Evolutionary conservation across 1,139 yeast genomes (phyloP).

Genomic region (Magnusiomyces ingens): DNA sequence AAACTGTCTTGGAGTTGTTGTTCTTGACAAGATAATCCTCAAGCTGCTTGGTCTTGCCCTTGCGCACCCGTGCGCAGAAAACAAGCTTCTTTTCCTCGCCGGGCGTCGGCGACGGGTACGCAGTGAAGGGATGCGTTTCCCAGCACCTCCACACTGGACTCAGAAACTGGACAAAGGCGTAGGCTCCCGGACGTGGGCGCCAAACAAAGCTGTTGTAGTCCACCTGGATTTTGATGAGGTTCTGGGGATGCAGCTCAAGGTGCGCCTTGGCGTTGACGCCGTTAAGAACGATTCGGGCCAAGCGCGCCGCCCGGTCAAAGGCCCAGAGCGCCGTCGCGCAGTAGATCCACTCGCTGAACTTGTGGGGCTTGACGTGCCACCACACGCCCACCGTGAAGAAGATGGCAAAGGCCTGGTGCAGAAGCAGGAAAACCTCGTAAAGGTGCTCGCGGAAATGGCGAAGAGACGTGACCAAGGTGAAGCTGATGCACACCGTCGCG

Average conservation of each 20-base stretch:
- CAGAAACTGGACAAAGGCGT: constrained; percentile 51
- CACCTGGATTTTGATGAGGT: constrained; percentile 25
- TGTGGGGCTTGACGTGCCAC: constrained; percentile 35
- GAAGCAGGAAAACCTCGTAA: constrained; percentile 58
- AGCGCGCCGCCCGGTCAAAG: constrained; percentile 34
- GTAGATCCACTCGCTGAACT: constrained; percentile 39
- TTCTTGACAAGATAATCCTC: constrained; percentile 19
- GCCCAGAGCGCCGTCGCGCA: constrained; percentile 36
- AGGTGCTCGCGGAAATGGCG: constrained; percentile 45
- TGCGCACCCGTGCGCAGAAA: constrained; percentile 32
- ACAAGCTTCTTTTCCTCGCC: constrained; percentile 25
- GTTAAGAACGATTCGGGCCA: constrained; percentile 32
- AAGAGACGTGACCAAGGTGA: constrained; percentile 44
- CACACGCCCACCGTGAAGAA: constrained; percentile 39
- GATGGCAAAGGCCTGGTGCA: constrained; percentile 46
- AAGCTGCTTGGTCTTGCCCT: constrained; percentile 25
- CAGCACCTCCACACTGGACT: constrained; percentile 42
- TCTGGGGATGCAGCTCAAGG: constrained; percentile 27
- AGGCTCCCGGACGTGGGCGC: constrained; percentile 49
- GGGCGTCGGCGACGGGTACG: constrained; percentile 31
- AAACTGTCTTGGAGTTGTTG: constrained; percentile 19
- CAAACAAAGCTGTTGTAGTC: constrained; percentile 29
- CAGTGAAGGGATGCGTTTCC: constrained; percentile 68
- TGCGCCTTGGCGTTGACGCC: constrained; percentile 39
- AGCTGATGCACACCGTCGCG: constrained; percentile 37